phyloP scores from a whole-genome alignment of 2,329 filamentous ascomycete genomes.

The Aureobasidium zeae region DNA sequence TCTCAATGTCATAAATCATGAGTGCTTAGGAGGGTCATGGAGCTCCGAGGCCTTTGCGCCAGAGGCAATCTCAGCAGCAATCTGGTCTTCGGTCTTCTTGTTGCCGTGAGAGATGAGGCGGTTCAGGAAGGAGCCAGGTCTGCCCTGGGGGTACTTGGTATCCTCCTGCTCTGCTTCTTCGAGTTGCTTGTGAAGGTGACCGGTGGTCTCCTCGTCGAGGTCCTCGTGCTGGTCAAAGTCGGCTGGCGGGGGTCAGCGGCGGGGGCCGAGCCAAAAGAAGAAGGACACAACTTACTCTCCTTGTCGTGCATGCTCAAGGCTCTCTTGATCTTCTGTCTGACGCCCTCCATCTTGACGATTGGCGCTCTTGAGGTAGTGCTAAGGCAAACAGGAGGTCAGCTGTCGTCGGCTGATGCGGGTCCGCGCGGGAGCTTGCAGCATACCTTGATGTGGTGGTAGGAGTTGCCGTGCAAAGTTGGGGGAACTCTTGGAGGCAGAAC shows the following conservation, averaged over 20 bases:
- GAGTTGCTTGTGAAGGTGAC: slow-evolving; percentile 29
- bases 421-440: slow-evolving; percentile 1
- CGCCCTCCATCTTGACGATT: slow-evolving; percentile 27
- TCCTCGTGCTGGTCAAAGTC: slow-evolving; percentile 26
- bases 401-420: background rate
- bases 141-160: slow-evolving; percentile 22
- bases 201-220: slow-evolving; percentile 31
- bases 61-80: slow-evolving; percentile 18
- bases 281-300: slow-evolving; percentile 23
- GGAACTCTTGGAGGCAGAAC: too few relatives aligned
- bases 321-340: slow-evolving; percentile 30
- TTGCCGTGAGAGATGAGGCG: slow-evolving; percentile 31
- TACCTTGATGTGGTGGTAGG: too few relatives aligned
- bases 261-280: background rate
- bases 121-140: slow-evolving; percentile 30
- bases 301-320: slow-evolving; percentile 31
- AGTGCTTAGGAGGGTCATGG: slow-evolving; percentile 7
- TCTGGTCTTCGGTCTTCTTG: slow-evolving; percentile 32
- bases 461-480: background rate
- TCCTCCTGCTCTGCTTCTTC: slow-evolving; percentile 29
- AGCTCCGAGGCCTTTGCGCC: slow-evolving; percentile 1
- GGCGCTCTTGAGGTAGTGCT: slow-evolving; percentile 1
- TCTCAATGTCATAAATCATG: slow-evolving; percentile 10
- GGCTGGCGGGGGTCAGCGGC: slow-evolving; percentile 16
- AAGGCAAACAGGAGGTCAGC: background rate